Evolutionary conservation across 495 filamentous ascomycete species (phyloP).

Genomic region (Aspergillus leporis): DNA sequence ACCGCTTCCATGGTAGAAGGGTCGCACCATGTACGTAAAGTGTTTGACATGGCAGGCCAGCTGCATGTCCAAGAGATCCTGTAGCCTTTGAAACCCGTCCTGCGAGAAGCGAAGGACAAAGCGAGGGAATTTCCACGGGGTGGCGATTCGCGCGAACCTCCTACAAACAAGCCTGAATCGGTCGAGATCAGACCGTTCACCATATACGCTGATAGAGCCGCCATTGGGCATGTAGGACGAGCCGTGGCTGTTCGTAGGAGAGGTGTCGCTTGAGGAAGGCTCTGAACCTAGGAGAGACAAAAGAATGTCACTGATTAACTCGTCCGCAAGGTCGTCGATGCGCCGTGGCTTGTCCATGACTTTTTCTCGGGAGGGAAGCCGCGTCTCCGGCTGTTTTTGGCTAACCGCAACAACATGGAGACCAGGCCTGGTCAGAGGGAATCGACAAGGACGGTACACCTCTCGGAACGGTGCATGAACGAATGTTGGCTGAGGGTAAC

Average conservation of each 20-base stretch:
- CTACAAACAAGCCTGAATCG: conserved; percentile 61
- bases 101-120: conserved; percentile 62
- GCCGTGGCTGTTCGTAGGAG: conserved; percentile 13
- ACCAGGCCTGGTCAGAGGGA: conserved; percentile 14
- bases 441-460: conserved; percentile 13
- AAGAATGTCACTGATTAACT: conserved; percentile 60
- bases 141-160: conserved; percentile 61
- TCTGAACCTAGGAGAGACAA: conserved; percentile 31
- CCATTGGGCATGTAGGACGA: conserved; percentile 11
- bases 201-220: conserved; percentile 17
- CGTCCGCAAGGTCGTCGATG: conserved; percentile 58
- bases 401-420: conserved; percentile 44
- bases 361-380: conserved; percentile 36
- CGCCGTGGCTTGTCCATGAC: conserved; percentile 39
- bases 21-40: conserved; percentile 72
- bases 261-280: conserved; percentile 12
- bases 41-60: conserved; percentile 63
- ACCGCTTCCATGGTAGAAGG: conserved; percentile 60
- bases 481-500: conserved; percentile 10
- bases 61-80: conserved; percentile 51
- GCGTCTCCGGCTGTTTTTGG: conserved; percentile 37
- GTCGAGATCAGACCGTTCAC: conserved; percentile 42
- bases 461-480: conserved; percentile 14
- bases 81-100: conserved; percentile 57
- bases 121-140: conserved; percentile 59